Evolutionary conservation across 371 early-diverging fungal species (phyloP).

Genomic region (Capillidium heterosporum): DNA sequence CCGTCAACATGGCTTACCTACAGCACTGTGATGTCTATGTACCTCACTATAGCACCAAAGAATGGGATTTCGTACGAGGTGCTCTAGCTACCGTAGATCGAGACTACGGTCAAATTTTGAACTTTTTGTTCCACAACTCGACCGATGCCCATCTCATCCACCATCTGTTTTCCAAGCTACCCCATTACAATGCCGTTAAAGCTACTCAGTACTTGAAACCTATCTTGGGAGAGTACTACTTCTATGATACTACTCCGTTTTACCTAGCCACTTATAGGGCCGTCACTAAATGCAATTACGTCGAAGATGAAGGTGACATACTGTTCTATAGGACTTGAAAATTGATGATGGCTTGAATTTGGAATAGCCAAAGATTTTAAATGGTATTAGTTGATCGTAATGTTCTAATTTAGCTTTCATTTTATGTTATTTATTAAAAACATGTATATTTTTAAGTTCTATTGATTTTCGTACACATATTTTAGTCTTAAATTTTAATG

Average conservation of each 20-base stretch:
- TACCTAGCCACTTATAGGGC: conserved; percentile 39
- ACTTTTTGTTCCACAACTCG: conserved; percentile 65
- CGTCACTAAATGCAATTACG: conserved; percentile 46
- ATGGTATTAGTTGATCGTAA: too few relatives aligned
- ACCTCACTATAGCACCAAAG: conserved; percentile 61
- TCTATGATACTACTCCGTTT: conserved; percentile 42
- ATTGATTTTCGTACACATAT: too few relatives aligned
- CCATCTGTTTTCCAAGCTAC: conserved; percentile 79
- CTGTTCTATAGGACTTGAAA: conserved; percentile 23
- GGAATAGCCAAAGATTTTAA: too few relatives aligned
- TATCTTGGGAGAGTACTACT: conserved; percentile 55
- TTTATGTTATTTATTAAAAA: too few relatives aligned
- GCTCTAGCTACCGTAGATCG: conserved; percentile 70
- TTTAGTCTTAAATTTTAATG: too few relatives aligned
- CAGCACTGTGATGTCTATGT: conserved; percentile 71
- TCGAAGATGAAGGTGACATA: conserved; percentile 59
- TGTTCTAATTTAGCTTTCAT: too few relatives aligned
- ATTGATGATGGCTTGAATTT: too few relatives aligned
- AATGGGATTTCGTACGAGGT: conserved; percentile 74
- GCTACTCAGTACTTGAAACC: conserved; percentile 59
- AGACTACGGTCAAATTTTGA: conserved; percentile 56
- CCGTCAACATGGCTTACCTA: conserved; percentile 71
- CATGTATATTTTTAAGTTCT: too few relatives aligned
- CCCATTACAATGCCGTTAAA: conserved; percentile 73
- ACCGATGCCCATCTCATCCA: conserved; percentile 73